Evolutionary conservation across 306 rosid species (phyloP).

Genomic region (Quercus bicolor): DNA sequence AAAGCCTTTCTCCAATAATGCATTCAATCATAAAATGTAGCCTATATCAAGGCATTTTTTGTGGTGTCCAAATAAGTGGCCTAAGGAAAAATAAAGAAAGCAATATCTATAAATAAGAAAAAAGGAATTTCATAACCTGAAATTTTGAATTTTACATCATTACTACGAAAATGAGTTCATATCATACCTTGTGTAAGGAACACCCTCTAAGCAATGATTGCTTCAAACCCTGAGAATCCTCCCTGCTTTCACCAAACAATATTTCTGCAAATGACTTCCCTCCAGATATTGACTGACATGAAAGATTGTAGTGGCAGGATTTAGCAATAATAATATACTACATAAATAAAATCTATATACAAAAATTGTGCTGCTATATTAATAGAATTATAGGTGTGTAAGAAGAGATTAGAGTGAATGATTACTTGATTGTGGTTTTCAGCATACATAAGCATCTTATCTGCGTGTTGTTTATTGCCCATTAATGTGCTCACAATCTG

Average conservation of each 20-base stretch:
- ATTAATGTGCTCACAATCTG: constrained; percentile 76
- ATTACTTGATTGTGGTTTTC: constrained; percentile 94
- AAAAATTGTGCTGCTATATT: not conserved
- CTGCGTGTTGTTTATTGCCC: constrained; percentile 52
- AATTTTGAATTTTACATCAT: constrained; percentile 1
- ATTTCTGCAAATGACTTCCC: constrained; percentile 85
- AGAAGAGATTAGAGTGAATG: constrained; percentile 1
- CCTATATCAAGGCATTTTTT: not conserved
- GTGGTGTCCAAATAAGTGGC: not conserved
- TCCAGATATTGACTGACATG: constrained; percentile 81
- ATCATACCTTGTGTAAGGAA: constrained; percentile 84
- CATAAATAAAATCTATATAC: not conserved
- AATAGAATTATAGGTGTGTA: not conserved
- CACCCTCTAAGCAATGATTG: constrained; percentile 71
- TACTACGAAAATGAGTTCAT: constrained; percentile 10
- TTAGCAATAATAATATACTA: not conserved
- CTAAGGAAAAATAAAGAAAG: not conserved
- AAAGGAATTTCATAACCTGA: constrained; percentile 3
- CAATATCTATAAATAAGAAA: not conserved
- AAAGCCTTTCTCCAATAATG: not conserved
- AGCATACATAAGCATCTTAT: constrained; percentile 77
- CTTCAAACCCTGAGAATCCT: constrained; percentile 37
- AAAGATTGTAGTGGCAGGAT: constrained; percentile 16
- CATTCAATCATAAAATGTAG: not conserved
- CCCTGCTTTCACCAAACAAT: constrained; percentile 60